Conservation (phyloP, 345 rosid species). For the Sapria himalayana region DNA sequence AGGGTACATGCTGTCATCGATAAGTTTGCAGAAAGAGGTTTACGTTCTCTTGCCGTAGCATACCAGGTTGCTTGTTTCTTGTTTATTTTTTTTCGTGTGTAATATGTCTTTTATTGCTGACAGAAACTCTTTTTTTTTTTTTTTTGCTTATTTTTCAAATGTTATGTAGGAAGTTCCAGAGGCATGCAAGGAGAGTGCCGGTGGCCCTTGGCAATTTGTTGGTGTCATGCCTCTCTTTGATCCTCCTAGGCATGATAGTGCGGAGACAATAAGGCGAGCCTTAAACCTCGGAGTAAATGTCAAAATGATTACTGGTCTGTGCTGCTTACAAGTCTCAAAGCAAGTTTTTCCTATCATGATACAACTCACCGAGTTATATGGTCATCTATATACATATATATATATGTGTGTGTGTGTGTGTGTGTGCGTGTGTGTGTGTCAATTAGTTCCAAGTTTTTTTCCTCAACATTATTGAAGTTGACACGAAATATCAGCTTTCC, state of each 20-base stretch:
- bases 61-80: slow-evolving; percentile 36
- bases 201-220: slow-evolving; percentile 89
- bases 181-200: slow-evolving; percentile 68
- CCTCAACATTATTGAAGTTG: no score
- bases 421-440: no score
- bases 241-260: slow-evolving; percentile 98
- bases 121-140: background rate
- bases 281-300: slow-evolving; percentile 91
- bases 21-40: slow-evolving; percentile 88
- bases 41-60: slow-evolving; percentile 94
- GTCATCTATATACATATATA: no score
- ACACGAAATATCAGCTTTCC: no score
- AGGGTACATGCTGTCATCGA: slow-evolving; percentile 88
- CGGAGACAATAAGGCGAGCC: slow-evolving; percentile 89
- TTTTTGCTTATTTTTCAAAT: background rate
- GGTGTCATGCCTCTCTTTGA: slow-evolving; percentile 99
- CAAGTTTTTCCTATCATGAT: slow-evolving; percentile 4
- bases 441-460: no score
- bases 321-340: slow-evolving; percentile 7
- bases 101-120: background rate
- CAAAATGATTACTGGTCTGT: slow-evolving; percentile 86
- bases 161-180: slow-evolving; percentile 77
- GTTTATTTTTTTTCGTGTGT: background rate
- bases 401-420: no score
- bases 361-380: no score